Evolutionary conservation across 31 red algal genomes (phyloP).

Genomic region (Asparagopsis taxiformis): DNA sequence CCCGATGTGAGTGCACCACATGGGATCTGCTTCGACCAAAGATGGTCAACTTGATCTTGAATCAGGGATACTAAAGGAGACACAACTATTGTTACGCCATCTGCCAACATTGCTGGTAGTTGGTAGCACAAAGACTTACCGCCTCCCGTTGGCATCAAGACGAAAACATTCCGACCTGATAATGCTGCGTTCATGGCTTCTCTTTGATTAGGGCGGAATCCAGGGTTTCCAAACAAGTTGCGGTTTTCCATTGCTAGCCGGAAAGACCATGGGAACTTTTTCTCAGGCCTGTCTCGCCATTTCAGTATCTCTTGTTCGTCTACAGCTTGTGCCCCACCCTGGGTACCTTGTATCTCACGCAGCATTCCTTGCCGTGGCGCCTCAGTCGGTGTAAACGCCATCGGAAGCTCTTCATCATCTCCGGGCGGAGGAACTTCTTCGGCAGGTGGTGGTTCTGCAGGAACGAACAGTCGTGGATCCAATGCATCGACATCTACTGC

Average conservation of each 20-base stretch:
- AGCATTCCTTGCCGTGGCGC: slow-evolving; percentile 49
- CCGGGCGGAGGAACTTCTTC: background rate
- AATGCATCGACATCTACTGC: slow-evolving; percentile 24
- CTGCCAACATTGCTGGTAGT: slow-evolving; percentile 69
- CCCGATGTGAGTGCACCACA: slow-evolving; percentile 70
- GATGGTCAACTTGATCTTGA: slow-evolving; percentile 89
- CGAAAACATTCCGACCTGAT: slow-evolving; percentile 86
- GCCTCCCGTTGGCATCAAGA: slow-evolving; percentile 99
- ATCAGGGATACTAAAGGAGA: slow-evolving; percentile 97
- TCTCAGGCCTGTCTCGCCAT: slow-evolving; percentile 35
- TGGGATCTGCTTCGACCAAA: slow-evolving; percentile 77
- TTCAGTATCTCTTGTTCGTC: slow-evolving; percentile 20
- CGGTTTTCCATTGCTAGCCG: slow-evolving; percentile 60
- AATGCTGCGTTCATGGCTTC: slow-evolving; percentile 96
- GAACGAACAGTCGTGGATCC: slow-evolving; percentile 2
- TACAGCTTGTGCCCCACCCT: slow-evolving; percentile 1
- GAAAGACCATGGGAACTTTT: slow-evolving; percentile 66
- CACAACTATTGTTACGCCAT: slow-evolving; percentile 88
- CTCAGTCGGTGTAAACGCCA: slow-evolving; percentile 80
- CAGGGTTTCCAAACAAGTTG: slow-evolving; percentile 77
- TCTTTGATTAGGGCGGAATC: slow-evolving; percentile 82
- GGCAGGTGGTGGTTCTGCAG: background rate
- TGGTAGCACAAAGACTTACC: slow-evolving; percentile 99
- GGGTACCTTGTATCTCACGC: slow-evolving; percentile 55
- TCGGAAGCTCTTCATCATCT: slow-evolving; percentile 33